phyloP scores from a whole-genome alignment of 2,329 filamentous ascomycete genomes.

The Scorias spongiosa region DNA sequence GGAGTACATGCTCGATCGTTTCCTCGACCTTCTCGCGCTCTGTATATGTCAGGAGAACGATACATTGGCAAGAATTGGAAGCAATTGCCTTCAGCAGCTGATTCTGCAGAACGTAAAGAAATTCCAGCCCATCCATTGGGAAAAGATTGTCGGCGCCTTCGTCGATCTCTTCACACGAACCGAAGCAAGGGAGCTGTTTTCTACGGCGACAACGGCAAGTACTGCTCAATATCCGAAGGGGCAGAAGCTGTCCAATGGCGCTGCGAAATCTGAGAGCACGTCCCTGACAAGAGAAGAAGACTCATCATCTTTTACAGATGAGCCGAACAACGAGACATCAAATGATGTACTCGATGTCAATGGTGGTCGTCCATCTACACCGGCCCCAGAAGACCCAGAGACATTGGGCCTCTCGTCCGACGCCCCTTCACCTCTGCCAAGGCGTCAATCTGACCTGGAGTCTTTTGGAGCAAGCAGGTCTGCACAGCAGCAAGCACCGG shows the following conservation, averaged over 20 bases:
- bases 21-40: conserved; percentile 80
- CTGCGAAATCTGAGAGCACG: conserved; percentile 6
- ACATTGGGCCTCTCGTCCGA: conserved; percentile 6
- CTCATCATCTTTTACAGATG: conserved; percentile 6
- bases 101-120: conserved; percentile 94
- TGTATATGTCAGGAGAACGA: conserved; percentile 99
- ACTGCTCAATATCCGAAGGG: conserved; percentile 9
- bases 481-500: conserved; percentile 63
- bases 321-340: conserved; percentile 27
- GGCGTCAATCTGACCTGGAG: conserved; percentile 45
- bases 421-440: conserved; percentile 1
- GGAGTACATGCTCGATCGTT: conserved; percentile 97
- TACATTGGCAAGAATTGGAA: conserved; percentile 92
- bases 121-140: conserved; percentile 77
- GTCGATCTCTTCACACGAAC: conserved; percentile 90
- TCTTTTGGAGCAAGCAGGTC: conserved; percentile 65
- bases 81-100: conserved; percentile 92
- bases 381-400: conserved; percentile 2
- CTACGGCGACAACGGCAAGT: conserved; percentile 44
- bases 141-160: conserved; percentile 86
- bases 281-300: conserved; percentile 2
- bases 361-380: conserved; percentile 5
- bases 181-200: conserved; percentile 89
- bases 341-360: conserved; percentile 19
- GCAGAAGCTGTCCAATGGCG: conserved; percentile 7